phyloP scores from a whole-genome alignment of 1,284 basidiomycete species.

The Ceratobasidium sp. region DNA sequence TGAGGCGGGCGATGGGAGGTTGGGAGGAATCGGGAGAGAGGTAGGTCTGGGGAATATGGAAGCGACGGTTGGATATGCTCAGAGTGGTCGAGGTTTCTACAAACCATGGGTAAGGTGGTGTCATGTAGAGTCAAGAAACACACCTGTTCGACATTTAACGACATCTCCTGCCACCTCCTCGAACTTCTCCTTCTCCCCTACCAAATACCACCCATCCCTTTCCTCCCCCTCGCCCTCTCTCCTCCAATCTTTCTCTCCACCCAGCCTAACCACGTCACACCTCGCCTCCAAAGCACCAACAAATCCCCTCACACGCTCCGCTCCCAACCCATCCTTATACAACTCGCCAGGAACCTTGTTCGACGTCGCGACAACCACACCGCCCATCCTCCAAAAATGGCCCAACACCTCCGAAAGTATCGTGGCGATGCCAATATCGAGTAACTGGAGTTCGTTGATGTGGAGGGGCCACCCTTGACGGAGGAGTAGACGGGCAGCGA shows the following conservation, averaged over 20 bases:
- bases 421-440: constrained; percentile 74
- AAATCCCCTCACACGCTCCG: constrained; percentile 71
- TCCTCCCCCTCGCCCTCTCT: constrained; percentile 50
- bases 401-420: constrained; percentile 75
- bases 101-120: constrained; percentile 57
- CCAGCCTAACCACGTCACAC: constrained; percentile 69
- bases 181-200: constrained; percentile 53
- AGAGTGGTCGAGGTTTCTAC: constrained; percentile 12
- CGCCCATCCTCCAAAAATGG: constrained; percentile 81
- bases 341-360: constrained; percentile 76
- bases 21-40: constrained; percentile 60
- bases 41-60: constrained; percentile 7
- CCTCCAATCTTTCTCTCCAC: constrained; percentile 61
- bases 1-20: constrained; percentile 62
- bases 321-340: constrained; percentile 75
- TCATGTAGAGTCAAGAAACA: constrained; percentile 54
- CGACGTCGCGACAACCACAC: constrained; percentile 66
- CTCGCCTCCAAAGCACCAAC: constrained; percentile 70
- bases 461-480: constrained; percentile 67
- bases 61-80: constrained; percentile 2
- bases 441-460: constrained; percentile 77
- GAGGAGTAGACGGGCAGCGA: constrained; percentile 63
- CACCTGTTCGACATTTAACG: constrained; percentile 50
- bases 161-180: constrained; percentile 53
- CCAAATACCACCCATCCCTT: constrained; percentile 50